Percentiles rank a stretch among this genome's conserved stretches.
Conservation (phyloP, 306 rosid genomes). For the Ormosia semicastrata region DNA sequence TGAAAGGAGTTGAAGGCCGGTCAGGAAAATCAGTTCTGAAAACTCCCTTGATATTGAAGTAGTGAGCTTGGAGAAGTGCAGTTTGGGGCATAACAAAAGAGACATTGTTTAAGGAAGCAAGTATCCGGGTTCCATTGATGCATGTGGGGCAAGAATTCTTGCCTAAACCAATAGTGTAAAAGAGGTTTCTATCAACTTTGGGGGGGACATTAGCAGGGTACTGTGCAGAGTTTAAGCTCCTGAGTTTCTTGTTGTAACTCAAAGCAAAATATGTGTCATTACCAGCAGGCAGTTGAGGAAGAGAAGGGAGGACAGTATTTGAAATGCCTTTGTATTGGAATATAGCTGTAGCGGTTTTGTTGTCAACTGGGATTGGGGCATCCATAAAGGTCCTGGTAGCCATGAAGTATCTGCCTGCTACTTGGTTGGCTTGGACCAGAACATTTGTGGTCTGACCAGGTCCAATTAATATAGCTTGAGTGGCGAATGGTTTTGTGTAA, state of each 20-base stretch:
- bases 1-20: constrained; percentile 54
- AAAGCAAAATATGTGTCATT: constrained; percentile 65
- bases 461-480: constrained; percentile 65
- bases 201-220: constrained; percentile 83
- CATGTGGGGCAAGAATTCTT: constrained; percentile 63
- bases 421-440: constrained; percentile 62
- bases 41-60: constrained; percentile 65
- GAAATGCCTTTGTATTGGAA: constrained; percentile 73
- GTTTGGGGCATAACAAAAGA: constrained; percentile 73
- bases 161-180: constrained; percentile 74
- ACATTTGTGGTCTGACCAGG: constrained; percentile 95
- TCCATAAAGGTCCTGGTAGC: constrained; percentile 73
- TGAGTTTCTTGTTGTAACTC: constrained; percentile 52
- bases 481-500: constrained; percentile 76
- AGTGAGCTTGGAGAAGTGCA: constrained; percentile 85
- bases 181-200: constrained; percentile 66
- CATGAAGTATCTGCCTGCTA: constrained; percentile 65
- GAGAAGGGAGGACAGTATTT: constrained; percentile 63
- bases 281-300: constrained; percentile 57
- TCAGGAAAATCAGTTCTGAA: constrained; percentile 78
- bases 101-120: constrained; percentile 81
- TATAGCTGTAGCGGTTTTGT: constrained; percentile 77
- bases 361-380: constrained; percentile 64
- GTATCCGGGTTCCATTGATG: constrained; percentile 66
- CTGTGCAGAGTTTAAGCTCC: constrained; percentile 55